Conservation (phyloP, 2,329 filamentous ascomycete species). For the Sclerotinia trifoliorum region DNA sequence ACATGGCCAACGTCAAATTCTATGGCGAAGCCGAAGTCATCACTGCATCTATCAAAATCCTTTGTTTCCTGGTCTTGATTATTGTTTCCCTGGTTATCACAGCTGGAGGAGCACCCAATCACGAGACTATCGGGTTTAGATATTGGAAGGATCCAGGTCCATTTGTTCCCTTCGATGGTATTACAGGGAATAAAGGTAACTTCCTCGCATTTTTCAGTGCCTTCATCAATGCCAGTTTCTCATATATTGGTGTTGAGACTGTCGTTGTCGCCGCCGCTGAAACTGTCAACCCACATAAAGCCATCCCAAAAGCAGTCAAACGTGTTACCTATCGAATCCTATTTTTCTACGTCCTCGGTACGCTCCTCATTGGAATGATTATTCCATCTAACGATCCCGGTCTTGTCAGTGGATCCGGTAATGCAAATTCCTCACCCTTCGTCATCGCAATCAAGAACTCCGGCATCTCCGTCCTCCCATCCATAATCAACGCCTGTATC, state of each 20-base stretch:
- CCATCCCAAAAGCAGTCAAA: slow-evolving; percentile 52
- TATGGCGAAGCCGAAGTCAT: slow-evolving; percentile 89
- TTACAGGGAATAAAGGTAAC: slow-evolving; percentile 53
- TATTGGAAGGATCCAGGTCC: slow-evolving; percentile 71
- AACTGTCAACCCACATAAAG: slow-evolving; percentile 51
- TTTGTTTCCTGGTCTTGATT: slow-evolving; percentile 62
- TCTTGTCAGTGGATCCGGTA: slow-evolving; percentile 43
- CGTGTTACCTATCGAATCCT: slow-evolving; percentile 56
- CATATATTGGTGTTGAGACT: slow-evolving; percentile 52
- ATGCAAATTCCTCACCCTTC: slow-evolving; percentile 58
- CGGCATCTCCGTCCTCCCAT: slow-evolving; percentile 65
- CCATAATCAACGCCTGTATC: slow-evolving; percentile 67
- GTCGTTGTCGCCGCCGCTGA: slow-evolving; percentile 57
- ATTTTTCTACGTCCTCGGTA: slow-evolving; percentile 55
- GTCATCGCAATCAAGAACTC: slow-evolving; percentile 71
- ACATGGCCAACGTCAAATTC: slow-evolving; percentile 81
- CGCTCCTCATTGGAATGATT: slow-evolving; percentile 53
- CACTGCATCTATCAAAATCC: slow-evolving; percentile 81
- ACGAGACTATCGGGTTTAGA: slow-evolving; percentile 59
- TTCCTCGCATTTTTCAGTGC: slow-evolving; percentile 53
- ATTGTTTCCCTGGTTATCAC: slow-evolving; percentile 62
- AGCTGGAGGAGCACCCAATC: slow-evolving; percentile 60
- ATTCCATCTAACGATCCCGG: slow-evolving; percentile 53
- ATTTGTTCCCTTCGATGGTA: slow-evolving; percentile 67
- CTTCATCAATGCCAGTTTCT: slow-evolving; percentile 48